These are phyloP conservation scores for Daldinia sp. DNA, from an alignment of 2,329 filamentous ascomycete species.

Conservation along the genomic window DNA sequence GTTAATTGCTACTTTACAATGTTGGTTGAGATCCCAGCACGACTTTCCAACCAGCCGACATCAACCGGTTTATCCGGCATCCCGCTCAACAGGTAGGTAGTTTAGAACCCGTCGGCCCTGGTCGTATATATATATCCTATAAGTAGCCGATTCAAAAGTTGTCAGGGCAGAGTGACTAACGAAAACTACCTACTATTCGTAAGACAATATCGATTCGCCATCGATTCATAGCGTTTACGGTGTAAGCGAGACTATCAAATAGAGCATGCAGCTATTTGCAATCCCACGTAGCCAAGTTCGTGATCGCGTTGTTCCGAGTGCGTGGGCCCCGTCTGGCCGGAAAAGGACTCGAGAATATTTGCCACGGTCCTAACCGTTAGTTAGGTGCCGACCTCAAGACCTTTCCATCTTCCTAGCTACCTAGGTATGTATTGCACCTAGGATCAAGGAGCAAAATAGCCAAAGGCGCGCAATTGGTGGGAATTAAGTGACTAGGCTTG, in stretches of 20 bases:
- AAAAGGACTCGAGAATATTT: neutral
- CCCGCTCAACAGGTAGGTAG: constrained; percentile 22
- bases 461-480: constrained; percentile 6
- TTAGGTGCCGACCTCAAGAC: constrained; percentile 6
- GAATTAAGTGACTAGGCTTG: constrained; percentile 3
- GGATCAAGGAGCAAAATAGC: constrained; percentile 25
- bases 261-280: constrained; percentile 18
- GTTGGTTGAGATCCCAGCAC: constrained; percentile 15
- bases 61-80: constrained; percentile 37
- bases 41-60: constrained; percentile 18
- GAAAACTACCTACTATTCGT: constrained; percentile 28
- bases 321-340: constrained; percentile 24
- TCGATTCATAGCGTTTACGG: neutral
- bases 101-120: constrained; percentile 17
- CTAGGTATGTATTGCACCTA: too few relatives aligned
- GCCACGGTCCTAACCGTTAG: constrained; percentile 1
- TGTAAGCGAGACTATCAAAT: constrained; percentile 18
- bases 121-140: too few relatives aligned
- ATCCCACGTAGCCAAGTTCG: constrained; percentile 22
- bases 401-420: neutral
- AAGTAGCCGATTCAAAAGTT: too few relatives aligned
- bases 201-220: constrained; percentile 27
- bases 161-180: constrained; percentile 28
- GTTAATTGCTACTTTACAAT: constrained; percentile 17
- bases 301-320: constrained; percentile 28